phyloP scores from a whole-genome alignment of 108 stramenopile genomes.

The Fragilariopsis cylindrus region DNA sequence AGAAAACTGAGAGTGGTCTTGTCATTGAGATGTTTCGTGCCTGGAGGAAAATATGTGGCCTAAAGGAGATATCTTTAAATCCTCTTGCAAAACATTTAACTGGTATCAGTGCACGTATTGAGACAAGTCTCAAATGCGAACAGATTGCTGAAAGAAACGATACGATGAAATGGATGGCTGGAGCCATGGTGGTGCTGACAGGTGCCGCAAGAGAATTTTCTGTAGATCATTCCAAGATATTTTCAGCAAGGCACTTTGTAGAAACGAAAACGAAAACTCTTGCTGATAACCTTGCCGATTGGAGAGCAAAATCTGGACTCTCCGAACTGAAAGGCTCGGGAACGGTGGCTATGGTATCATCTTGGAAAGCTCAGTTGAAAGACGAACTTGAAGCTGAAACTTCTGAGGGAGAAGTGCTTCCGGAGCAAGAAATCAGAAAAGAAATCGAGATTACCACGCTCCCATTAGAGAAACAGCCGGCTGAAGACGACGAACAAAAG shows the following conservation, averaged over 20 bases:
- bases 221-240: slow-evolving; percentile 25
- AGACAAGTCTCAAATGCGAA: slow-evolving; percentile 28
- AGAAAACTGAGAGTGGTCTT: slow-evolving; percentile 46
- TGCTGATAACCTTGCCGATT: slow-evolving; percentile 34
- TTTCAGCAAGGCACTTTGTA: slow-evolving; percentile 29
- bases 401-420: slow-evolving; percentile 7
- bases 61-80: slow-evolving; percentile 10
- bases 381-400: slow-evolving; percentile 36
- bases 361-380: slow-evolving; percentile 49
- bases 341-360: slow-evolving; percentile 54
- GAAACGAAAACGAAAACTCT: slow-evolving; percentile 39
- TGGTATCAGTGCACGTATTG: slow-evolving; percentile 40
- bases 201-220: slow-evolving; percentile 48
- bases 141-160: slow-evolving; percentile 17
- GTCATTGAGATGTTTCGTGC: slow-evolving; percentile 33
- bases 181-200: slow-evolving; percentile 32
- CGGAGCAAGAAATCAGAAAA: not conserved
- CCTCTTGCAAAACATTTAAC: slow-evolving; percentile 42
- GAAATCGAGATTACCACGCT: not conserved
- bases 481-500: slow-evolving; percentile 5
- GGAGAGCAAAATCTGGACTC: slow-evolving; percentile 34
- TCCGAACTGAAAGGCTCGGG: slow-evolving; percentile 47
- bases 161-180: slow-evolving; percentile 36
- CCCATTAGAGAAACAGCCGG: not conserved
- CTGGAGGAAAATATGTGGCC: slow-evolving; percentile 42